Percentiles rank a stretch among this genome's conserved stretches.
These are phyloP conservation scores for Globisporangium irregulare DNA, from an alignment of 352 stramenopile species.

Conservation along the genomic window DNA sequence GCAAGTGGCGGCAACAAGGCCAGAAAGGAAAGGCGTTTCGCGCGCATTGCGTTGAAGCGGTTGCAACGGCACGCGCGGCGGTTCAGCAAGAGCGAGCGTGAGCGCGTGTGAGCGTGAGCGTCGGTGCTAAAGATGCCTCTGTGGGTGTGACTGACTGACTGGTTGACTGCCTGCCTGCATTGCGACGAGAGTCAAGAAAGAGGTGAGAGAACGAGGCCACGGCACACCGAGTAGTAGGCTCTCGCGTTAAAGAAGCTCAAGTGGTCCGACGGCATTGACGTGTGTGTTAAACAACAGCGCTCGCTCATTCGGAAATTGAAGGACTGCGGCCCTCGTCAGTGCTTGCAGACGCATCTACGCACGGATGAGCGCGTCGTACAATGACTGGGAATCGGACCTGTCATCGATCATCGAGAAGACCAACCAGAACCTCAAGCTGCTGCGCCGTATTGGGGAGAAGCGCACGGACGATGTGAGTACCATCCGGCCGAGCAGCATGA, in stretches of 20 bases:
- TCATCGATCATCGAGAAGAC: slow-evolving; percentile 88
- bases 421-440: slow-evolving; percentile 84
- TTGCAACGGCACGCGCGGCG: slow-evolving; percentile 8
- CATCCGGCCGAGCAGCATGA: slow-evolving; percentile 17
- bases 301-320: slow-evolving; percentile 5
- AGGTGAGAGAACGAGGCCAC: not conserved
- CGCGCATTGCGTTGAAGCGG: slow-evolving; percentile 7
- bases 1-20: not conserved
- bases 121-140: not conserved
- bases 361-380: slow-evolving; percentile 56
- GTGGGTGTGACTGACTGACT: not conserved
- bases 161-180: too few relatives aligned
- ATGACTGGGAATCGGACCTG: slow-evolving; percentile 81
- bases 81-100: not conserved
- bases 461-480: slow-evolving; percentile 50
- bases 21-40: slow-evolving; percentile 6
- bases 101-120: too few relatives aligned
- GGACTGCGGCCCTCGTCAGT: not conserved
- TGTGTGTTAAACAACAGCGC: slow-evolving; percentile 8
- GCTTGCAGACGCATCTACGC: not conserved
- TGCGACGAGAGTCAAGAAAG: not conserved
- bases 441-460: slow-evolving; percentile 79
- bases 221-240: not conserved
- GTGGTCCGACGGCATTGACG: slow-evolving; percentile 2
- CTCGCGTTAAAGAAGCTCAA: not conserved